Conservation (phyloP, 306 rosid genomes). For the Quercus engelmannii region DNA sequence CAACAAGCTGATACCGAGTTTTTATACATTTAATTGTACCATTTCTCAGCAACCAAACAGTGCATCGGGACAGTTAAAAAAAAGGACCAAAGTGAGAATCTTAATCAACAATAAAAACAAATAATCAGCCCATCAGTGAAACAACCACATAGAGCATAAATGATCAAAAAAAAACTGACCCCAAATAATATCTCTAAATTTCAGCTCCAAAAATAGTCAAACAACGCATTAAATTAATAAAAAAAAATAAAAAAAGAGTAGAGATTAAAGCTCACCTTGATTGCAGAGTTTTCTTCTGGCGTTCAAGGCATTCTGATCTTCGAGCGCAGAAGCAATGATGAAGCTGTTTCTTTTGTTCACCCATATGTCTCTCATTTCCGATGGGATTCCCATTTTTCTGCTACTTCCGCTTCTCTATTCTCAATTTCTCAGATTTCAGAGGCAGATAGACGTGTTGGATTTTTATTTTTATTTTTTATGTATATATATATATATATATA, state of each 20-base stretch:
- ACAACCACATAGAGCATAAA: background rate
- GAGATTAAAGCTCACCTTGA: conserved; percentile 21
- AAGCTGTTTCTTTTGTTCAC: conserved; percentile 26
- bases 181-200: background rate
- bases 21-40: background rate
- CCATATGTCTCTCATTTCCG: conserved; percentile 61
- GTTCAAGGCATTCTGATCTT: conserved; percentile 47
- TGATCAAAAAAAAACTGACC: too few relatives aligned
- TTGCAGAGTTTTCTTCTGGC: conserved; percentile 45
- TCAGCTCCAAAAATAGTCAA: background rate
- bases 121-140: background rate
- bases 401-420: background rate
- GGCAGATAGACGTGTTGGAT: conserved; percentile 7
- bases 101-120: background rate
- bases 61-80: background rate
- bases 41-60: background rate
- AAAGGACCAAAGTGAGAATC: background rate
- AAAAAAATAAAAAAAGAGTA: too few relatives aligned
- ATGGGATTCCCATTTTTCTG: conserved; percentile 57
- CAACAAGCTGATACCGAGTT: background rate
- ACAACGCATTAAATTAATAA: background rate
- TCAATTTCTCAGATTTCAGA: background rate
- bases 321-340: conserved; percentile 71
- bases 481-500: too few relatives aligned
- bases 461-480: too few relatives aligned